Percentiles rank a stretch among this genome's conserved stretches.
Conservation (phyloP, 192 early-diverging fungal species). For the Allomyces macrogynus region DNA sequence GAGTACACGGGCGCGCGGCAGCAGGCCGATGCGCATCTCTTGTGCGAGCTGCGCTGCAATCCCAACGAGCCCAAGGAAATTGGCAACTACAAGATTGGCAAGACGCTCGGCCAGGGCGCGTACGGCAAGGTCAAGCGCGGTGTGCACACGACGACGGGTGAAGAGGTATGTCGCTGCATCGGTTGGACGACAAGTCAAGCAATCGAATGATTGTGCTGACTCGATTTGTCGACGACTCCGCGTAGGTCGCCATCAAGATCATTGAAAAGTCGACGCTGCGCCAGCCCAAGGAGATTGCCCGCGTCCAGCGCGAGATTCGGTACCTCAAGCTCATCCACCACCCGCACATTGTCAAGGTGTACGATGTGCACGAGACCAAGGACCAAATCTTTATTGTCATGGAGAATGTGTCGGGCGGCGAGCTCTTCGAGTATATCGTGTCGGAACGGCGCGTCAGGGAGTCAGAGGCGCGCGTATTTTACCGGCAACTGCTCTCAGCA, state of each 20-base stretch:
- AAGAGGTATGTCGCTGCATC: conserved; percentile 4
- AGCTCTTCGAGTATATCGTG: conserved; percentile 73
- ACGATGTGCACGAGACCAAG: conserved; percentile 90
- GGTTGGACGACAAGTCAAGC: background rate
- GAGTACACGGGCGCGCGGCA: too few relatives aligned
- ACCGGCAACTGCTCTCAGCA: conserved; percentile 61
- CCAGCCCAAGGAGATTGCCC: conserved; percentile 84
- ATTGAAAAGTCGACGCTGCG: conserved; percentile 81
- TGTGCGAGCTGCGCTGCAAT: too few relatives aligned
- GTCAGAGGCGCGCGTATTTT: conserved; percentile 60
- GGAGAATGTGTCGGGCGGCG: conserved; percentile 56
- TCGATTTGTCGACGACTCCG: background rate
- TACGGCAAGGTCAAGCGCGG: conserved; percentile 96
- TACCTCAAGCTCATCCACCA: conserved; percentile 85
- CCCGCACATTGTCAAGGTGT: conserved; percentile 96
- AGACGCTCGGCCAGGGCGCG: conserved; percentile 88
- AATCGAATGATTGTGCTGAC: conserved; percentile 1
- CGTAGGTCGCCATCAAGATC: conserved; percentile 82
- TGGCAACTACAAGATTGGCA: conserved; percentile 83
- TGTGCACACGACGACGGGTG: background rate
- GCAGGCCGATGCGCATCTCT: too few relatives aligned
- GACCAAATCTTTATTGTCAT: conserved; percentile 95
- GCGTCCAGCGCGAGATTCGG: conserved; percentile 94
- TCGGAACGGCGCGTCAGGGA: conserved; percentile 58
- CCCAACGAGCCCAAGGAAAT: conserved; percentile 17